Percentiles rank a stretch among this genome's conserved stretches.
Evolutionary conservation across 1,139 yeast genomes (phyloP).

Genomic region (Groenewaldozyma sp.): DNA sequence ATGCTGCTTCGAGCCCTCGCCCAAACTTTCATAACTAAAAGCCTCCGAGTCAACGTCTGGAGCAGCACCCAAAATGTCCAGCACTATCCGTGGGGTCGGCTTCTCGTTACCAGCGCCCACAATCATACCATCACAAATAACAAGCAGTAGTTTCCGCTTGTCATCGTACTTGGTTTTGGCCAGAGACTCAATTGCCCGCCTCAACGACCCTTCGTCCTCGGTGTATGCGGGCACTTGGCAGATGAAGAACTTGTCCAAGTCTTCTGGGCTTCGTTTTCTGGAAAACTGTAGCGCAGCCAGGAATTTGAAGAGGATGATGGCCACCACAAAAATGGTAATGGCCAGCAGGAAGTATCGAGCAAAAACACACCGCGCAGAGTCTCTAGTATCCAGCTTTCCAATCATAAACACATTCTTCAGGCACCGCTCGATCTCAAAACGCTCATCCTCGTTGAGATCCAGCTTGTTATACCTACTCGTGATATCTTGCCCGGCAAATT

Average conservation of each 20-base stretch:
- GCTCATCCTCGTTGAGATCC: constrained; percentile 19
- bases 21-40: constrained; percentile 31
- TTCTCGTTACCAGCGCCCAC: constrained; percentile 37
- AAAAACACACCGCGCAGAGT: constrained; percentile 31
- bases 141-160: constrained; percentile 32
- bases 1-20: constrained; percentile 35
- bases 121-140: constrained; percentile 37
- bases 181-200: constrained; percentile 36
- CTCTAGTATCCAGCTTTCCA: constrained; percentile 34
- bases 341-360: constrained; percentile 36
- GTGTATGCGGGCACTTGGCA: constrained; percentile 38
- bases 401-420: constrained; percentile 32
- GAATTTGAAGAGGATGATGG: constrained; percentile 31
- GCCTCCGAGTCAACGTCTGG: constrained; percentile 34
- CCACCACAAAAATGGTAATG: constrained; percentile 31
- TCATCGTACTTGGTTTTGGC: constrained; percentile 35
- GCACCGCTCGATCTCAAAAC: constrained; percentile 27
- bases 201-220: constrained; percentile 34
- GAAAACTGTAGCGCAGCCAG: constrained; percentile 35
- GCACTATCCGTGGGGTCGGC: constrained; percentile 35
- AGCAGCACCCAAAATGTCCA: constrained; percentile 34
- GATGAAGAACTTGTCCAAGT: constrained; percentile 33
- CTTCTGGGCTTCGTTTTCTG: constrained; percentile 28
- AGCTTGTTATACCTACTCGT: constrained; percentile 23
- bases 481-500: constrained; percentile 32